A percentile compares a stretch with the other conserved stretches of the same genome.
phyloP scores from a whole-genome alignment of 164 flowering plant genomes.

The Liriodendron chinense region DNA sequence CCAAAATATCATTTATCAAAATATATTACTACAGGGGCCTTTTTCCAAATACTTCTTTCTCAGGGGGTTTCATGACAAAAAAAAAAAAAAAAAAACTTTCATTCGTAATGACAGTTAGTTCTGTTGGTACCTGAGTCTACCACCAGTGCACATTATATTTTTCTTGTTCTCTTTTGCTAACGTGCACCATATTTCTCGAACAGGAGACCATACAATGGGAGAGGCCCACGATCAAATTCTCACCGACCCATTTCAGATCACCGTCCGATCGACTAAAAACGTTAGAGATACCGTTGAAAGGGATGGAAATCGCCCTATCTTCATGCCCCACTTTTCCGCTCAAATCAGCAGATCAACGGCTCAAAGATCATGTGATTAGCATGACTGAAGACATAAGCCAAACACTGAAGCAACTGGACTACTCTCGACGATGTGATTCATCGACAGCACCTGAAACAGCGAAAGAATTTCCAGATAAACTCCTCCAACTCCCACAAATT shows the following conservation, averaged over 20 bases:
- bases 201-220: constrained; percentile 88
- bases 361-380: constrained; percentile 26
- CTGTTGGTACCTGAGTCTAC: neutral
- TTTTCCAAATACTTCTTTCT: too few relatives aligned
- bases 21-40: too few relatives aligned
- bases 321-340: constrained; percentile 33
- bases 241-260: constrained; percentile 21
- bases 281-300: constrained; percentile 50
- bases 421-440: constrained; percentile 24
- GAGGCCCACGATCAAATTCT: constrained; percentile 33
- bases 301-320: constrained; percentile 66
- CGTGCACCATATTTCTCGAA: neutral
- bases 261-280: constrained; percentile 45
- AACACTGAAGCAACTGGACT: constrained; percentile 30
- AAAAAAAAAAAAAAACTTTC: too few relatives aligned
- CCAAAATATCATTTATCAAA: too few relatives aligned
- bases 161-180: constrained; percentile 3
- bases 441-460: constrained; percentile 41
- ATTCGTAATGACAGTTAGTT: too few relatives aligned
- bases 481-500: constrained; percentile 39
- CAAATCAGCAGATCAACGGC: constrained; percentile 22
- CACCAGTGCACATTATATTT: neutral
- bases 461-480: constrained; percentile 16
- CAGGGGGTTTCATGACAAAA: too few relatives aligned
- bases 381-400: constrained; percentile 31